These are phyloP conservation scores for Cladosporium sp. DNA, from an alignment of 2,329 filamentous ascomycete genomes.

Conservation along the genomic window DNA sequence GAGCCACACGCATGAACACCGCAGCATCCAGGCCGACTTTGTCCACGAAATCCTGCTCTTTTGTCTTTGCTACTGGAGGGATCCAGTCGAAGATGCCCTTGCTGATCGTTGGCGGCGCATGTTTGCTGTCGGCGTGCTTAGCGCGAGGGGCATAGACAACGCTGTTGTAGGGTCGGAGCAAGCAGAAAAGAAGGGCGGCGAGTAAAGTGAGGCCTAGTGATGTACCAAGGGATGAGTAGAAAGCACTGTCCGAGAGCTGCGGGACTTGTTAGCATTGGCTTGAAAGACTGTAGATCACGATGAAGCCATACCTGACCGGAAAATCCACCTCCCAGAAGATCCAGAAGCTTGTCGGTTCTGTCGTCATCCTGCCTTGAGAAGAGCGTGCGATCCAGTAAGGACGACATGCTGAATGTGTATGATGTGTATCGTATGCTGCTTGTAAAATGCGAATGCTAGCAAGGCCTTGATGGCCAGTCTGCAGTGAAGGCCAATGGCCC, in stretches of 20 bases:
- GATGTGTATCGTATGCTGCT: background rate
- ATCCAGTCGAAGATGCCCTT: slow-evolving; percentile 89
- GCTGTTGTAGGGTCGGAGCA: slow-evolving; percentile 85
- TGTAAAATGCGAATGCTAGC: background rate
- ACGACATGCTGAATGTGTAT: background rate
- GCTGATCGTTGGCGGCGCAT: slow-evolving; percentile 79
- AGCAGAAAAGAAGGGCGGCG: slow-evolving; percentile 76
- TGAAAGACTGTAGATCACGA: background rate
- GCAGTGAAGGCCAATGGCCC: background rate
- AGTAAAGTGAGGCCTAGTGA: slow-evolving; percentile 70
- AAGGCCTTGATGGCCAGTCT: background rate
- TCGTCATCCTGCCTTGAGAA: slow-evolving; percentile 1
- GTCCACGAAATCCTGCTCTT: slow-evolving; percentile 71
- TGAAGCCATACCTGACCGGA: slow-evolving; percentile 24
- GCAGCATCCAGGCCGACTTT: slow-evolving; percentile 86
- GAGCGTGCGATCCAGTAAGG: background rate
- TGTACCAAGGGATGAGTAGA: slow-evolving; percentile 74
- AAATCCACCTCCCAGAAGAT: slow-evolving; percentile 39
- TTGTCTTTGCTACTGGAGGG: slow-evolving; percentile 68
- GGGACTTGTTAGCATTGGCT: background rate
- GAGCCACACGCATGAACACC: slow-evolving; percentile 79
- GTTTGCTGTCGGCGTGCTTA: slow-evolving; percentile 85
- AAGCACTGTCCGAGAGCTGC: slow-evolving; percentile 56
- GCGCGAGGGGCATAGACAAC: slow-evolving; percentile 91
- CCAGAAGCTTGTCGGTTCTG: slow-evolving; percentile 31